These are phyloP conservation scores for Backusella psychrophila DNA, from an alignment of 192 early-diverging fungal species.

Conservation along the genomic window DNA sequence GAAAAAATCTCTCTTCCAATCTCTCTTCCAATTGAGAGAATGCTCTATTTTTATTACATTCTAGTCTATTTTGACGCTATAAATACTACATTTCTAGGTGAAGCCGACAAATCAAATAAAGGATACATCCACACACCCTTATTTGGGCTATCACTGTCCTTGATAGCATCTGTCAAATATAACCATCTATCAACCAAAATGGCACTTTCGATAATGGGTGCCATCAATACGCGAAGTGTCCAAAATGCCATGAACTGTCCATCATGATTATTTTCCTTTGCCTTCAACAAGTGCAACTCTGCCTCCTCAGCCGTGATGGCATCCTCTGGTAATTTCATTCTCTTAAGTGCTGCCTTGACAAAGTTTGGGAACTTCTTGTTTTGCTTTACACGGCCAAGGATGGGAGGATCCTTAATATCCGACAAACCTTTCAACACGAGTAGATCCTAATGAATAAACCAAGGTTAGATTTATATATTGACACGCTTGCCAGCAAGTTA, in stretches of 20 bases:
- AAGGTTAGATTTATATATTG: neutral
- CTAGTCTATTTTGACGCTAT: constrained; percentile 36
- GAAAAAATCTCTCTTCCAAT: no score
- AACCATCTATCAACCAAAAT: constrained; percentile 76
- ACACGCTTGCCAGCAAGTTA: constrained; percentile 4
- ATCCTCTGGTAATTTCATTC: constrained; percentile 25
- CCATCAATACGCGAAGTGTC: constrained; percentile 77
- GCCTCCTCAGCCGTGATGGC: constrained; percentile 42
- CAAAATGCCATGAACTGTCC: constrained; percentile 74
- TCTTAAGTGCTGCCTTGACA: constrained; percentile 49
- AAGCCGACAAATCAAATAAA: constrained; percentile 59
- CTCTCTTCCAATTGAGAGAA: no score
- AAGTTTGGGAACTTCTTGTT: constrained; percentile 3
- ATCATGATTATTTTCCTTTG: constrained; percentile 36
- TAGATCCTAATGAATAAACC: constrained; percentile 1
- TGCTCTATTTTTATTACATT: no score
- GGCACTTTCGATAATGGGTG: constrained; percentile 72
- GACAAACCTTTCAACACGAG: neutral
- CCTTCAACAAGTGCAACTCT: constrained; percentile 36
- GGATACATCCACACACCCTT: constrained; percentile 51
- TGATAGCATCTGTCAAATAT: constrained; percentile 55
- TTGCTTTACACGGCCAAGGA: constrained; percentile 7
- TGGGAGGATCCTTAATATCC: neutral
- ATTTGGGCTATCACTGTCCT: neutral
- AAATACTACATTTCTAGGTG: constrained; percentile 66